phyloP scores from a whole-genome alignment of 176 grass and related monocot genomes.

The Oryza meyeriana region DNA sequence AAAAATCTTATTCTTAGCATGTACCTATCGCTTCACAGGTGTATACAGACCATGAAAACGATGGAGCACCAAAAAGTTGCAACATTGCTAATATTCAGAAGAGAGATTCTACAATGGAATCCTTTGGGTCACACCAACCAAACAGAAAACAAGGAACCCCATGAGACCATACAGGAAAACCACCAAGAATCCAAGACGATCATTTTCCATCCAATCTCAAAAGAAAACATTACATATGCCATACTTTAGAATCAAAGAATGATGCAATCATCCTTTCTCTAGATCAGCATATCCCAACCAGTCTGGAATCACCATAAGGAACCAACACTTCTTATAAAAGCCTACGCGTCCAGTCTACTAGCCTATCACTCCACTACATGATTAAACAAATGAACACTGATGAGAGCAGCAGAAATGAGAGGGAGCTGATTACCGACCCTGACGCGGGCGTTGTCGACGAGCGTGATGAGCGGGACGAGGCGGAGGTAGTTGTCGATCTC shows the following conservation, averaged over 20 bases:
- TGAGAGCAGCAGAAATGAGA: neutral
- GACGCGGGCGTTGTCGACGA: constrained; percentile 76
- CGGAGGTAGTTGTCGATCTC: constrained; percentile 93
- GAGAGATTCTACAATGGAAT: neutral
- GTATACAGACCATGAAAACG: constrained; percentile 7
- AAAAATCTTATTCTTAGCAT: neutral
- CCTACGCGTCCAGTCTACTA: neutral
- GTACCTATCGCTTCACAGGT: neutral
- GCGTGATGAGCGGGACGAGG: constrained; percentile 88
- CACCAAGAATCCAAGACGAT: neutral
- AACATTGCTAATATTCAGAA: neutral
- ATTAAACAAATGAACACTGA: neutral
- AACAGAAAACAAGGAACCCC: constrained; percentile 29
- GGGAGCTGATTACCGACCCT: constrained; percentile 45
- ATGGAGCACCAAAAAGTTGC: neutral
- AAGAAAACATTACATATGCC: constrained; percentile 29
- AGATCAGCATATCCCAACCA: constrained; percentile 24
- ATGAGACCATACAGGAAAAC: constrained; percentile 29
- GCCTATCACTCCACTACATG: neutral
- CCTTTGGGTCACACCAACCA: constrained; percentile 11
- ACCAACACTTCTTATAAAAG: constrained; percentile 26
- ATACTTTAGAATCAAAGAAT: neutral
- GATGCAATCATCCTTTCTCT: neutral
- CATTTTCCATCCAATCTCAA: constrained; percentile 15
- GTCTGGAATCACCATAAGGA: neutral